A percentile compares a stretch with the other conserved stretches of the same genome.
Evolutionary conservation across 306 rosid genomes (phyloP).

Genomic region (Cucurbita ficifolia): DNA sequence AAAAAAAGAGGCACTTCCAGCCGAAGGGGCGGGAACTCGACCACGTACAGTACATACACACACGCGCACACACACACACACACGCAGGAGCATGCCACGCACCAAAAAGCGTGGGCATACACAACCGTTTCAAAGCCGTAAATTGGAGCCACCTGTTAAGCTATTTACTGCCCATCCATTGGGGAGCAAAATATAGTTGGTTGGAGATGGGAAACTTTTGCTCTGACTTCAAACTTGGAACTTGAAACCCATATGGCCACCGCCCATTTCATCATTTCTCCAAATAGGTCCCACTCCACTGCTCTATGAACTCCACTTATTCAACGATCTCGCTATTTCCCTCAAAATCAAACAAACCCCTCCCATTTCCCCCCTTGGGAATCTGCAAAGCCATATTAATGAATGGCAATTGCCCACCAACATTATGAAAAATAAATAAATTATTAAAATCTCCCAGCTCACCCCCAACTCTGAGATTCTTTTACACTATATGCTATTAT

Average conservation of each 20-base stretch:
- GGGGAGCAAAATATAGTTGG: neutral
- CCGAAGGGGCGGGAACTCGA: too few relatives aligned
- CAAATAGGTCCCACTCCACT: neutral
- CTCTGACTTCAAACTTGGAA: neutral
- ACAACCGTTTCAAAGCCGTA: too few relatives aligned
- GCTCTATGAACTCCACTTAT: slow-evolving; percentile 33
- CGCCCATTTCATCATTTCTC: neutral
- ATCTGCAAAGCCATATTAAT: slow-evolving; percentile 60
- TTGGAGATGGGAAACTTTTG: neutral
- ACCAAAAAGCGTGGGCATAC: too few relatives aligned
- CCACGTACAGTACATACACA: too few relatives aligned
- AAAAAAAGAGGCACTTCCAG: too few relatives aligned
- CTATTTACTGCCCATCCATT: too few relatives aligned
- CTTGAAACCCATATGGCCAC: slow-evolving; percentile 13
- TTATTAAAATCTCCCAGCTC: slow-evolving; percentile 33
- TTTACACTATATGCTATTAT: slow-evolving; percentile 11
- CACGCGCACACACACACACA: too few relatives aligned
- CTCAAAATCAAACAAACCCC: slow-evolving; percentile 22
- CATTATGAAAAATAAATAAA: slow-evolving; percentile 8
- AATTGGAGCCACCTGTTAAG: too few relatives aligned
- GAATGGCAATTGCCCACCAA: slow-evolving; percentile 44
- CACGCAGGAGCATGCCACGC: too few relatives aligned
- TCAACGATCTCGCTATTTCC: slow-evolving; percentile 13
- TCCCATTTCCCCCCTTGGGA: slow-evolving; percentile 43
- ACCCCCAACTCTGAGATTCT: slow-evolving; percentile 25